Base-by-base conservation (phyloP, 75 land plant genomes). In the Sequoiadendron giganteum region DNA sequence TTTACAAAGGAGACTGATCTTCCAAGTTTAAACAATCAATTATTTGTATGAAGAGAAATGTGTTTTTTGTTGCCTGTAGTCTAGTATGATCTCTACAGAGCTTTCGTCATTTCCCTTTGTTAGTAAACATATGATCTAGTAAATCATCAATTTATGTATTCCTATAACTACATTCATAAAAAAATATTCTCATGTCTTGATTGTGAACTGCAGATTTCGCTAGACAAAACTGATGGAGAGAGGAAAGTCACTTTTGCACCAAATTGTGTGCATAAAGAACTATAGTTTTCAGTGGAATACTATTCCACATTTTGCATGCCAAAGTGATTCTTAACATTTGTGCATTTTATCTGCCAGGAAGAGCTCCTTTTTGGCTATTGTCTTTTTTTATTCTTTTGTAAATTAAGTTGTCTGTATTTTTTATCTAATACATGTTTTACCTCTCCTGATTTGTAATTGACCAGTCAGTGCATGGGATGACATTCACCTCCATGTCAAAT, bases 151-250 rank as follows among this genome's bases (percentile, higher is more conserved):
- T 40, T 19, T 39, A 40, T 79, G 47, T 40, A 40, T 79, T 40
- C 25, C 43, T 40, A 13, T 40, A 18, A 19, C 11, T 40, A 19
- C 45, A 58, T 65, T 65, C 70, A 65, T 56, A 14, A 56, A 56
- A 19, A 21, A 65, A 5, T 19, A 65, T 79, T 40, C 45, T 79
- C 28, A 79, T 79, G 82, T 40, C 45, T 79, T 79, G 82, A 42
- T 79, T 79, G 40, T 40, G 6, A 79, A 79, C 82, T 40, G 82
- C 82, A 79, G 82, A 79, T 79, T 79, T 79, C 82, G 25, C 28
- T 79, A 39, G 82, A 79, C 82, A 79, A 79, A 40, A 39, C 40
- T 19, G 82, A 79, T 25, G 43, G 28, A 25, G 82, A 79, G 82
- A 79, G n/a, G 47, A 19, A 42, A 79, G 82, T 42, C 39, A 40